Percentiles rank a stretch among this genome's conserved stretches.
These are phyloP conservation scores for Nematodospora anomalae DNA, from an alignment of 1,139 yeast genomes.

Conservation along the genomic window DNA sequence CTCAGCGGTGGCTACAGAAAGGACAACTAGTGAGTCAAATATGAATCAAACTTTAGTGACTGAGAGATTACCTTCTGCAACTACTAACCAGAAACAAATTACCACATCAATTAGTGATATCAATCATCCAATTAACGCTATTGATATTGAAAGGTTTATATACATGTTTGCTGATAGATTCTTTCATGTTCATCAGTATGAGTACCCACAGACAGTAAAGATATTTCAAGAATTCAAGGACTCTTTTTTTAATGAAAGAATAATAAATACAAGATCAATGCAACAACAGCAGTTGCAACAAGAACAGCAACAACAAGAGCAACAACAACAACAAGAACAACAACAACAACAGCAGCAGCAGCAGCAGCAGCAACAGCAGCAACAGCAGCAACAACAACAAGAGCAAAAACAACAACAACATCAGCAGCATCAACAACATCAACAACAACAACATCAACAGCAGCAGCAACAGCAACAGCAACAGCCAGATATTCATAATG, in stretches of 20 bases:
- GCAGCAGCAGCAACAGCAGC: slow-evolving; percentile 10
- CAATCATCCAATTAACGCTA: slow-evolving; percentile 28
- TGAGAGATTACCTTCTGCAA: slow-evolving; percentile 3
- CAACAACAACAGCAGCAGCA: slow-evolving; percentile 12
- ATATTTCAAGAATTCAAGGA: slow-evolving; percentile 51
- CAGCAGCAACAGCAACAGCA: slow-evolving; percentile 14
- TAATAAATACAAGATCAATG: slow-evolving; percentile 33
- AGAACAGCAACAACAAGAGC: slow-evolving; percentile 12
- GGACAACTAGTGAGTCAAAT: slow-evolving; percentile 7
- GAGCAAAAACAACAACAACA: background rate
- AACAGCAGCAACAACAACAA: slow-evolving; percentile 20
- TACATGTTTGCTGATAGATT: slow-evolving; percentile 51
- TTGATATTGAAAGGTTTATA: slow-evolving; percentile 49
- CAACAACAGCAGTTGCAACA: slow-evolving; percentile 24
- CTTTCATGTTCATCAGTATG: slow-evolving; percentile 44
- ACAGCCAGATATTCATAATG: slow-evolving; percentile 4
- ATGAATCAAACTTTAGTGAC: slow-evolving; percentile 6
- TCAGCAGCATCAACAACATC: slow-evolving; percentile 18
- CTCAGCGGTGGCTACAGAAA: slow-evolving; percentile 12
- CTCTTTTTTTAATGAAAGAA: slow-evolving; percentile 51
- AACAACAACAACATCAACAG: slow-evolving; percentile 16
- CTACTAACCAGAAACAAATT: background rate
- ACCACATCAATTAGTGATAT: slow-evolving; percentile 11
- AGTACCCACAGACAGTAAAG: slow-evolving; percentile 50
- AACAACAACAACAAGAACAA: slow-evolving; percentile 9